Evolutionary conservation across 352 stramenopile species (phyloP), one percentile per base, ranked within the genome.

Genomic region (Phytophthora brassicae): DNA sequence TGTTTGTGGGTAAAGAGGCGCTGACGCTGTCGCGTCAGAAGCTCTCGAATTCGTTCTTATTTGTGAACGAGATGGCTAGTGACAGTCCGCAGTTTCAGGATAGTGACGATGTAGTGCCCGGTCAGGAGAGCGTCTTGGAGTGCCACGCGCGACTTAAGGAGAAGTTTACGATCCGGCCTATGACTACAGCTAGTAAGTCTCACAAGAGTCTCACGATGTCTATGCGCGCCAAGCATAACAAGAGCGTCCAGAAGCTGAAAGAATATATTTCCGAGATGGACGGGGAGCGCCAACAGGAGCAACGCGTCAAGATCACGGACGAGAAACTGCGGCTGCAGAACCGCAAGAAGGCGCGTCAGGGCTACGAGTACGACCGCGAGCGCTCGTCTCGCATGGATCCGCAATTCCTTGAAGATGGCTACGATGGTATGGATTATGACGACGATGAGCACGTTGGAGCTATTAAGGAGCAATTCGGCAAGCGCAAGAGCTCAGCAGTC

Each of bases 171-270:
- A 94, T 95, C 56, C 84, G 84, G n/a, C 86, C 86, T 8, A 92
- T 90, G 72, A 91, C 86, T 3, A 93, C 80, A 12, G 71, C 75
- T 24, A 92, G 81, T 56, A 92, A 90, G 68, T 93, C 86, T 23
- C 86, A 95, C 74, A 89, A 90, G 66, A 92, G 83, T 55, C 71
- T 95, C 14, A 95, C 81, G 50, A 93, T 95, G 86, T 94, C 86
- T 38, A 92, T 95, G 84, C 84, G 86, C 9, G 86, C 86, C 36
- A 91, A 92, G 54, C 86, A 95, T 72, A 95, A 94, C 75, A 95
- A 95, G 74, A 86, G 80, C 28, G 79, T 92, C 41, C 83, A 93
- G 62, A 88, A 88, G 57, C 77, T 94, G 47, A 92, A 95, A 70
- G 63, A 90, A 38, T 93, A 95, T 65, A 90, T 95, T 48, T 94